Percentiles rank a stretch among this genome's conserved stretches.
Evolutionary conservation across 2,329 filamentous ascomycete species (phyloP).

Genomic region (Chaetothyriales sp.): DNA sequence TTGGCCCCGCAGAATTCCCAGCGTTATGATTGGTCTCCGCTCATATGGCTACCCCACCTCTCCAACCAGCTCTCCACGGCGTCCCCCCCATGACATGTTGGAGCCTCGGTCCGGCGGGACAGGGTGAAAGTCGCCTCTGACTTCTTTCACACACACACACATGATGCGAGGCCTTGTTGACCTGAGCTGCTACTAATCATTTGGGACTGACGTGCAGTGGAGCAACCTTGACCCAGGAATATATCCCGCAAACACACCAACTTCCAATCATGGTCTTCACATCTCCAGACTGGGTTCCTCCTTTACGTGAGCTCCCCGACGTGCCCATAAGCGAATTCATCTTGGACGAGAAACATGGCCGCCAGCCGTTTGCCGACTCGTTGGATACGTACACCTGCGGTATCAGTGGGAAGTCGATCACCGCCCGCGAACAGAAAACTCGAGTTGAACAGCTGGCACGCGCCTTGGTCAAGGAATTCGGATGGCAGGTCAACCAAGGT

Average conservation of each 20-base stretch:
- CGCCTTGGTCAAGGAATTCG: slow-evolving; percentile 54
- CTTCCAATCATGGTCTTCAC: slow-evolving; percentile 31
- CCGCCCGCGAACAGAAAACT: slow-evolving; percentile 45
- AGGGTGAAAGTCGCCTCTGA: too few species aligned
- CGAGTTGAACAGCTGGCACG: slow-evolving; percentile 53
- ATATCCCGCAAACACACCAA: neutral
- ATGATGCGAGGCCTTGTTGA: too few species aligned
- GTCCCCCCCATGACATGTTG: neutral
- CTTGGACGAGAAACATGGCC: slow-evolving; percentile 54
- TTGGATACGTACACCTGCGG: slow-evolving; percentile 63
- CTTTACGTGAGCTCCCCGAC: slow-evolving; percentile 48
- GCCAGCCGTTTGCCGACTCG: slow-evolving; percentile 47
- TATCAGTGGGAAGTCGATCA: slow-evolving; percentile 52
- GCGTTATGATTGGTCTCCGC: neutral
- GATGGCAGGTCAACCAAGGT: slow-evolving; percentile 53
- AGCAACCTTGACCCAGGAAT: neutral
- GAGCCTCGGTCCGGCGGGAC: neutral
- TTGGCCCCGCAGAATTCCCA: neutral
- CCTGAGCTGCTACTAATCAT: too few species aligned
- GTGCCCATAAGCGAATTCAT: slow-evolving; percentile 65
- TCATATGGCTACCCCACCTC: neutral
- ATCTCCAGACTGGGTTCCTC: slow-evolving; percentile 25
- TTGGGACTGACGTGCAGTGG: too few species aligned
- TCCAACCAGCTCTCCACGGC: too few species aligned
- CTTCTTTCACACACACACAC: too few species aligned